phyloP scores from a whole-genome alignment of 805 yeast genomes.

The Millerozyma miso region DNA sequence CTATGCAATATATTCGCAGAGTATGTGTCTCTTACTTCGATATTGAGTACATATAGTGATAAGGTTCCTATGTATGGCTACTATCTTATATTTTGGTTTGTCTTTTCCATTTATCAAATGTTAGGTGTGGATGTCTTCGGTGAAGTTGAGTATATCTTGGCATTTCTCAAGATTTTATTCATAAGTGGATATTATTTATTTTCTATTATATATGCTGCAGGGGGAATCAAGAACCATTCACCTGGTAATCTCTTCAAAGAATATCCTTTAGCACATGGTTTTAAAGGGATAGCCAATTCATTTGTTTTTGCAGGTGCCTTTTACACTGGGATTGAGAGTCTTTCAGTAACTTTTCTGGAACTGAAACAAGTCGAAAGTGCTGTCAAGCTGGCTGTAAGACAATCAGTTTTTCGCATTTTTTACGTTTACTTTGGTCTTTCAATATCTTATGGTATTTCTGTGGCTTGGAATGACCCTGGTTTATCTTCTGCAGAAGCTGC shows the following conservation, averaged over 20 bases:
- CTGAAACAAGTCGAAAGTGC: slow-evolving; percentile 4
- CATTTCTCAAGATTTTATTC: slow-evolving; percentile 41
- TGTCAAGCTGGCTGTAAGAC: slow-evolving; percentile 9
- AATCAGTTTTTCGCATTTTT: slow-evolving; percentile 6
- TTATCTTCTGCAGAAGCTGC: slow-evolving; percentile 8
- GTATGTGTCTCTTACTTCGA: too few species aligned
- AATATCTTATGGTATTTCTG: slow-evolving; percentile 1
- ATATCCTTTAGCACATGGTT: slow-evolving; percentile 5
- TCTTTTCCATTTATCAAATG: too few species aligned
- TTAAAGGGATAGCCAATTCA: slow-evolving; percentile 39
- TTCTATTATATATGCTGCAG: slow-evolving; percentile 25
- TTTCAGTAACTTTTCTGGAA: slow-evolving; percentile 4
- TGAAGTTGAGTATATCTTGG: too few species aligned
- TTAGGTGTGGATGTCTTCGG: too few species aligned
- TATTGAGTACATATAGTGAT: too few species aligned
- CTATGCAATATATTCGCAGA: too few species aligned
- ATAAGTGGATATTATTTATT: slow-evolving; percentile 14
- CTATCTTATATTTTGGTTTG: too few species aligned
- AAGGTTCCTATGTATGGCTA: too few species aligned
- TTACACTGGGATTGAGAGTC: slow-evolving; percentile 6
- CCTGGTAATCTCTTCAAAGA: slow-evolving; percentile 12
- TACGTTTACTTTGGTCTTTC: slow-evolving; percentile 5
- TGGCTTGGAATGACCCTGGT: slow-evolving; percentile 5
- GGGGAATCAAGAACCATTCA: slow-evolving; percentile 4
- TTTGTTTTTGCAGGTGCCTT: slow-evolving; percentile 46